These are phyloP conservation scores for Trichoderma sp. DNA, from an alignment of 2,329 filamentous ascomycete genomes.

Conservation along the genomic window DNA sequence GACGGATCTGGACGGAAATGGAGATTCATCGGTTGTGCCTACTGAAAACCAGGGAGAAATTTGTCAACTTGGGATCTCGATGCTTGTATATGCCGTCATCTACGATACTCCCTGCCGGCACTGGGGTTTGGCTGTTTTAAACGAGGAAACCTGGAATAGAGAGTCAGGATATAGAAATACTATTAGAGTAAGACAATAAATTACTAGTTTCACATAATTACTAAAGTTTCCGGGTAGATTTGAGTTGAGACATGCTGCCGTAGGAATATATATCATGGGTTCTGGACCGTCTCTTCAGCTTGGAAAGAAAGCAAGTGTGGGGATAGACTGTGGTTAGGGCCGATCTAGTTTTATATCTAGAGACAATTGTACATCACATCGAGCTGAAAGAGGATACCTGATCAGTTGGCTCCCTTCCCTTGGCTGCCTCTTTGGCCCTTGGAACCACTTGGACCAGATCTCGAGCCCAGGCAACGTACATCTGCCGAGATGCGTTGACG, in stretches of 20 bases:
- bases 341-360: neutral
- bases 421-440: slow-evolving; percentile 4
- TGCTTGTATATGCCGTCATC: neutral
- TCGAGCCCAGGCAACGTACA: neutral
- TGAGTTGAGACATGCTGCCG: neutral
- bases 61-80: neutral
- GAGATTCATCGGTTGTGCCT: neutral
- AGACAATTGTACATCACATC: neutral
- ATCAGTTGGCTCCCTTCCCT: neutral
- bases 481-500: neutral
- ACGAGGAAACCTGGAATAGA: neutral
- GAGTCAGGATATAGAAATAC: neutral
- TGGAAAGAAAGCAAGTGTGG: neutral
- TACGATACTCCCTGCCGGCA: neutral
- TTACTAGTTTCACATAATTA: neutral
- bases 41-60: neutral
- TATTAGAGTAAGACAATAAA: neutral
- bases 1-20: neutral
- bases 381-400: neutral
- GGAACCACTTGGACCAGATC: neutral
- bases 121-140: neutral
- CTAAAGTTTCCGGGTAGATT: neutral
- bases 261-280: neutral
- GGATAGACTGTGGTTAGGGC: neutral
- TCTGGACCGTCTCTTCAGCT: neutral